phyloP scores from a whole-genome alignment of 1,284 basidiomycete species.

The Microbotryum scabiosae region DNA sequence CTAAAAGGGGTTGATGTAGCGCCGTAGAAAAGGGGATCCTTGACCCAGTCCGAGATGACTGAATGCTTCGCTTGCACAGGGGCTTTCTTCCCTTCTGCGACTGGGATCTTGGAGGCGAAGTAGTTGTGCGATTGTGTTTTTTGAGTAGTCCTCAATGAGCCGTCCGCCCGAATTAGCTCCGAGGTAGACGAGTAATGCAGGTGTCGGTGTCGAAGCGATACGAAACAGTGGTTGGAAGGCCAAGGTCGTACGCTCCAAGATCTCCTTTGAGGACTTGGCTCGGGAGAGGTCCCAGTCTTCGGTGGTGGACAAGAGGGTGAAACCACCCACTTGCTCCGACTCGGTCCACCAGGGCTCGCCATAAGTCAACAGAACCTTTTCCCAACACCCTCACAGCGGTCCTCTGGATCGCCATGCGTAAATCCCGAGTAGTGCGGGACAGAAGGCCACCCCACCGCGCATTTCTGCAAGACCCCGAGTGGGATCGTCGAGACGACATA shows the following conservation, averaged over 20 bases:
- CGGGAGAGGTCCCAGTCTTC: neutral
- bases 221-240: slow-evolving; percentile 27
- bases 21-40: slow-evolving; percentile 44
- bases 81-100: no score
- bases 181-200: slow-evolving; percentile 32
- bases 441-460: slow-evolving; percentile 34
- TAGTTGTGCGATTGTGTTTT: slow-evolving; percentile 40
- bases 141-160: slow-evolving; percentile 26
- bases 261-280: slow-evolving; percentile 5
- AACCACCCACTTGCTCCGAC: slow-evolving; percentile 20
- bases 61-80: slow-evolving; percentile 24
- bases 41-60: slow-evolving; percentile 43
- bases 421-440: slow-evolving; percentile 36
- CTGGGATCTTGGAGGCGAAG: slow-evolving; percentile 25
- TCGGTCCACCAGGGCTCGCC: slow-evolving; percentile 45
- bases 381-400: slow-evolving; percentile 44
- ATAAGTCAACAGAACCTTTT: slow-evolving; percentile 46
- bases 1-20: slow-evolving; percentile 47
- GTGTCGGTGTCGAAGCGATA: slow-evolving; percentile 13
- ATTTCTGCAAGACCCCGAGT: slow-evolving; percentile 41
- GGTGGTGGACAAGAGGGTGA: slow-evolving; percentile 28
- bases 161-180: slow-evolving; percentile 16
- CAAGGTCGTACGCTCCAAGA: slow-evolving; percentile 23
- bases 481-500: slow-evolving; percentile 44
- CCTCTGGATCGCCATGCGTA: slow-evolving; percentile 36